Conservation (phyloP, 2,329 filamentous ascomycete species). For the Dactylellina sp. region DNA sequence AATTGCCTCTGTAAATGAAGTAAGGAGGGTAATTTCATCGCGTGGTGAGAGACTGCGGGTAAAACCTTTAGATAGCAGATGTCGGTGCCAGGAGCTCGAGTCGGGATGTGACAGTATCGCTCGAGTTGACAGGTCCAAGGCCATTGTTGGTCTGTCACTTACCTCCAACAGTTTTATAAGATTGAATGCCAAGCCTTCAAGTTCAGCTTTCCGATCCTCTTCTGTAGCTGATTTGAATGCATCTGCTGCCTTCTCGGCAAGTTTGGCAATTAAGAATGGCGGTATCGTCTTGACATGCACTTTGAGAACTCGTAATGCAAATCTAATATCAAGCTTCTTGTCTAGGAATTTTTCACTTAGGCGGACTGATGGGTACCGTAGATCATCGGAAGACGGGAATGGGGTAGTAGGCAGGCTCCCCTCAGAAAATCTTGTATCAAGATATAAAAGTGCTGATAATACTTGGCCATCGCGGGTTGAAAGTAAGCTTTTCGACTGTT, state of each 20-base stretch:
- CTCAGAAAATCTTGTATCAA: not conserved
- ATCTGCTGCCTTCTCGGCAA: not conserved
- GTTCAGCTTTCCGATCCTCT: not conserved
- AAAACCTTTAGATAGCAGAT: not conserved
- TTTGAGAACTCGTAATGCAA: not conserved
- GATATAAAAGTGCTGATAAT: not conserved
- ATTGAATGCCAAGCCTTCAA: not conserved
- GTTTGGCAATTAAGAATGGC: not conserved
- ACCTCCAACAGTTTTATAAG: not conserved
- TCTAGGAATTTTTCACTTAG: not conserved
- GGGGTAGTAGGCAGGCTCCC: not conserved
- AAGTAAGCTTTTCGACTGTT: not conserved
- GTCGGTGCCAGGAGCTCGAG: slow-evolving; percentile 15
- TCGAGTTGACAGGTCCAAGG: not conserved
- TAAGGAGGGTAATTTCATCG: not conserved
- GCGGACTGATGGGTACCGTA: not conserved
- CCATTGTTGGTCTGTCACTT: slow-evolving; percentile 1
- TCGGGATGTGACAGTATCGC: slow-evolving; percentile 6
- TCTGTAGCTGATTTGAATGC: not conserved
- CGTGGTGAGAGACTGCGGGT: not conserved
- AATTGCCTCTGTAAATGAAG: not conserved
- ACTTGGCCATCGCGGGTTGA: not conserved
- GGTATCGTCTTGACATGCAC: not conserved
- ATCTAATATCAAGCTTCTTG: not conserved
- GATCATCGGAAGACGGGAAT: not conserved